A percentile compares a stretch with the other conserved stretches of the same genome.
Conservation (phyloP, 805 yeast species). For the Wickerhamiella parazyma region DNA sequence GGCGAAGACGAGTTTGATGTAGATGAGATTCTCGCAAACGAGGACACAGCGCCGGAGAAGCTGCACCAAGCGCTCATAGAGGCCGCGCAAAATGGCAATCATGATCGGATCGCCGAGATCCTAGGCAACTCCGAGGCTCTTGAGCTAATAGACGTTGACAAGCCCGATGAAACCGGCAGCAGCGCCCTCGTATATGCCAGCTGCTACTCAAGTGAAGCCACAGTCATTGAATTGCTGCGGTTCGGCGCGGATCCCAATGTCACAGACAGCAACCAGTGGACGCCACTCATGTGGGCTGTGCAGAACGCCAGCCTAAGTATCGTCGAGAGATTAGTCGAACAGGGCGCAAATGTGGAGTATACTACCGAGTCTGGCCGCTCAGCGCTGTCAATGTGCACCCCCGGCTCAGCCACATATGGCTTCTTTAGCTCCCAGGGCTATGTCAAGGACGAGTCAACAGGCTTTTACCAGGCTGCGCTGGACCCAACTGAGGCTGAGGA, state of each 20-base stretch:
- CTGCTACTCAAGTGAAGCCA: constrained; percentile 29
- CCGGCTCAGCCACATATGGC: constrained; percentile 43
- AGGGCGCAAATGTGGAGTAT: constrained; percentile 29
- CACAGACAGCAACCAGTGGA: constrained; percentile 30
- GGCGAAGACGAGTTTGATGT: constrained; percentile 14
- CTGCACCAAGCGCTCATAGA: constrained; percentile 24
- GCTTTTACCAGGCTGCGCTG: constrained; percentile 15
- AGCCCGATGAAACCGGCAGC: constrained; percentile 27
- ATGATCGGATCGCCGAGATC: constrained; percentile 20
- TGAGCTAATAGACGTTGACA: constrained; percentile 23
- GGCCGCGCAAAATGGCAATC: constrained; percentile 28
- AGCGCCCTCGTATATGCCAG: constrained; percentile 29
- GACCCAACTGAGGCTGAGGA: constrained; percentile 19
- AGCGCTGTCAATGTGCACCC: constrained; percentile 46
- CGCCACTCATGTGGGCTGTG: constrained; percentile 76
- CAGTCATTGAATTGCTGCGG: constrained; percentile 26
- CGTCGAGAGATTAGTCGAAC: constrained; percentile 42
- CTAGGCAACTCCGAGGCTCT: constrained; percentile 19
- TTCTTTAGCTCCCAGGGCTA: constrained; percentile 34
- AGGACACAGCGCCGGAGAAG: constrained; percentile 12
- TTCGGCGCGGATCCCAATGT: constrained; percentile 27
- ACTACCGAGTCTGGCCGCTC: constrained; percentile 35
- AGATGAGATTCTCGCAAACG: constrained; percentile 16
- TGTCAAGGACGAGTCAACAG: constrained; percentile 10
- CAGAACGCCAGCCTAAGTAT: constrained; percentile 43